phyloP scores from a whole-genome alignment of 192 early-diverging fungal species.

The Coemansia sp. region DNA sequence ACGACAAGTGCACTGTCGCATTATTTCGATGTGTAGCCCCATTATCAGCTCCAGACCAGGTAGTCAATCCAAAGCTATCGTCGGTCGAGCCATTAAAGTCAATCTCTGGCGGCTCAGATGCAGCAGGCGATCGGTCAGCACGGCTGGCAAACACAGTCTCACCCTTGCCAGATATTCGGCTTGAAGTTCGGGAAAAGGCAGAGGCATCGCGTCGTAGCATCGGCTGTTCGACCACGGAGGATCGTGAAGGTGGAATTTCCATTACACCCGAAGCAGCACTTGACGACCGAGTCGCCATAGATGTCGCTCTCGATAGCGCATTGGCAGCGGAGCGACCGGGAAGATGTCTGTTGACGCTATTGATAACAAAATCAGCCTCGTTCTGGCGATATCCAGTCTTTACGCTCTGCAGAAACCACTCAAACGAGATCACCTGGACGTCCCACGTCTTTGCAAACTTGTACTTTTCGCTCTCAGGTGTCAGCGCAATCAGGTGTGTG shows the following conservation, averaged over 20 bases:
- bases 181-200: neutral
- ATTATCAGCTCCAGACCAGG: neutral
- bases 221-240: neutral
- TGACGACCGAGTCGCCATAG: neutral
- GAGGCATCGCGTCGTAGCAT: neutral
- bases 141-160: neutral
- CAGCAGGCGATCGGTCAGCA: neutral
- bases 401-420: slow-evolving; percentile 39
- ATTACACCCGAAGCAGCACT: neutral
- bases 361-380: slow-evolving; percentile 15
- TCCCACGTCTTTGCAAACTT: slow-evolving; percentile 40
- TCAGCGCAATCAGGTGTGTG: slow-evolving; percentile 43
- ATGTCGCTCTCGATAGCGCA: neutral
- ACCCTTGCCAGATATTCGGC: neutral
- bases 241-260: neutral
- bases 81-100: neutral
- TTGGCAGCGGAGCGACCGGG: neutral
- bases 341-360: neutral
- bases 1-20: neutral
- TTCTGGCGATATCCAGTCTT: slow-evolving; percentile 25
- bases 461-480: slow-evolving; percentile 38
- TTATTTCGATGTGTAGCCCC: neutral
- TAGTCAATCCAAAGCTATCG: neutral
- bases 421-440: slow-evolving; percentile 26
- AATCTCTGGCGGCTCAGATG: neutral